Evolutionary conservation across 2,329 filamentous ascomycete species (phyloP).

Genomic region (Fusarium aywerte): DNA sequence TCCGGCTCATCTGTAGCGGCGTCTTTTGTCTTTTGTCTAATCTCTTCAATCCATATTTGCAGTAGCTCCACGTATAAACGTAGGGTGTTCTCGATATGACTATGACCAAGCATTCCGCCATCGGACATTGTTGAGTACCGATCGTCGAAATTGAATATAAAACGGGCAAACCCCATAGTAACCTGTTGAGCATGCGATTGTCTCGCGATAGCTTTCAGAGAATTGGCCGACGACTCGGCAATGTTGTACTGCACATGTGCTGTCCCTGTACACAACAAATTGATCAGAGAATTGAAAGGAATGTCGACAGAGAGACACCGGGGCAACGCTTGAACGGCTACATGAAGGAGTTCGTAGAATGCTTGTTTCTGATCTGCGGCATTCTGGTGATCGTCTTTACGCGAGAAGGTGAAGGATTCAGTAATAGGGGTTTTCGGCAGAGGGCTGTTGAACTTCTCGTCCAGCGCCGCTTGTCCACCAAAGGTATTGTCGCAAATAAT

Average conservation of each 20-base stretch:
- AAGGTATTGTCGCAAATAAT: constrained; percentile 97
- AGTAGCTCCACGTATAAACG: constrained; percentile 92
- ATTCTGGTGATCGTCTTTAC: constrained; percentile 80
- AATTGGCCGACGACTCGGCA: constrained; percentile 89
- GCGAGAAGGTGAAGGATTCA: constrained; percentile 90
- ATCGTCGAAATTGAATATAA: constrained; percentile 99
- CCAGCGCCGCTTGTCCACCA: constrained; percentile 91
- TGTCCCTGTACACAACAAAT: constrained; percentile 93
- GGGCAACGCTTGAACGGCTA: constrained; percentile 93
- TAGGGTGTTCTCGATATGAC: constrained; percentile 93
- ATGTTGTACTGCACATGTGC: constrained; percentile 95
- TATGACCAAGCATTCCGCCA: constrained; percentile 92
- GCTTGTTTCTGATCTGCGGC: constrained; percentile 87
- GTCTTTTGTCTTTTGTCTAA: constrained; percentile 84
- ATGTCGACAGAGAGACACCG: constrained; percentile 93
- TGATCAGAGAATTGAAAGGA: constrained; percentile 92
- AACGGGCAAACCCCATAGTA: constrained; percentile 94
- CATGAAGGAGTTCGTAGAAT: constrained; percentile 94
- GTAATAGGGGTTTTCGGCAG: constrained; percentile 94
- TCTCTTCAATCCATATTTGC: constrained; percentile 97
- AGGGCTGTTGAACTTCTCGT: constrained; percentile 90
- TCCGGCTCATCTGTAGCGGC: constrained; percentile 73
- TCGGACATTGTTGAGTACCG: constrained; percentile 98
- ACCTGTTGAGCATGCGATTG: constrained; percentile 95
- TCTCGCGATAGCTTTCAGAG: constrained; percentile 92